phyloP scores from a whole-genome alignment of 2,329 filamentous ascomycete genomes.

The Penicillium aurantiogriseum region DNA sequence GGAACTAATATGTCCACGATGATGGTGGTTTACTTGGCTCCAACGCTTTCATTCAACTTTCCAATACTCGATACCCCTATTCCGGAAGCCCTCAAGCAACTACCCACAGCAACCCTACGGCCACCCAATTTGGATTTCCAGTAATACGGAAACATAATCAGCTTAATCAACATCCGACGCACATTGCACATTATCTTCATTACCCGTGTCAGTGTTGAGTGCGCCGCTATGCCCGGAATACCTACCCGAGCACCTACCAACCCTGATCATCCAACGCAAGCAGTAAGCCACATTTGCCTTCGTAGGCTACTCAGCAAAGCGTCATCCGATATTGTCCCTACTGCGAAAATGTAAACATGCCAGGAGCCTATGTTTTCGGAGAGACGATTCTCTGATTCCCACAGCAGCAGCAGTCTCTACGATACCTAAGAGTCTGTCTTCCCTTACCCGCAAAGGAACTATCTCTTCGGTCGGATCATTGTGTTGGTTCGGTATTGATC shows the following conservation, averaged over 20 bases:
- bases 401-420: background rate
- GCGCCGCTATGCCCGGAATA: background rate
- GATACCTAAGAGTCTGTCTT: background rate
- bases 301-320: background rate
- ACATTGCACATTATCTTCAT: too few species aligned
- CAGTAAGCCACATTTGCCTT: background rate
- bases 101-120: background rate
- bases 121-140: background rate
- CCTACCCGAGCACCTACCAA: background rate
- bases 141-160: background rate
- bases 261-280: background rate
- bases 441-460: constrained; percentile 2
- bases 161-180: background rate
- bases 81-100: background rate
- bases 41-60: background rate
- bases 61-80: background rate
- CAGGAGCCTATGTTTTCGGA: background rate
- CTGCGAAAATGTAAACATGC: background rate
- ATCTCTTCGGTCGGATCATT: constrained; percentile 1
- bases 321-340: background rate
- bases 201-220: background rate
- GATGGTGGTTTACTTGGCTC: background rate
- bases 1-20: background rate
- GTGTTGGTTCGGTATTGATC: background rate
- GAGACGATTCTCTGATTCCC: background rate